Base-by-base conservation (phyloP, 2,329 filamentous ascomycete species). In the Fusarium transvaalense region DNA sequence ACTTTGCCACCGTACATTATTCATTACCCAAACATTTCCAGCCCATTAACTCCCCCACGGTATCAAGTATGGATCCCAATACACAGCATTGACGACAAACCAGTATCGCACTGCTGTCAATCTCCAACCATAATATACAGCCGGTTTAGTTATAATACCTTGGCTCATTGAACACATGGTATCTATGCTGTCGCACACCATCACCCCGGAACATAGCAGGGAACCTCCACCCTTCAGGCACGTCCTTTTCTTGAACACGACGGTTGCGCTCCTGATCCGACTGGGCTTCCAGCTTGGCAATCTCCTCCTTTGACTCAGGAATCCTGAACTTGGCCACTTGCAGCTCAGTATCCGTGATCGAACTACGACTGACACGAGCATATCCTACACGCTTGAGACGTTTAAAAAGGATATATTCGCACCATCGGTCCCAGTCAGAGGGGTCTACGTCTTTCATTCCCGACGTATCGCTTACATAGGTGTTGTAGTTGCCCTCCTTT, bases 371-470 rank as follows among this genome's bases (percentile, higher is more conserved):
- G 53, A 99, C 91, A 55, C 96, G 85, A 6, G 96, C 96, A 78
- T 99, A 99, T 2, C 93, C 95, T 0, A 92, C 91, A 65, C 95
- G 87, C 80, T 90, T 91, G 66, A 99, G 81, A 14, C 90, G 90
- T 84, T 97, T 97, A 85, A 93, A 99, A 27, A 99, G 83, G 70
- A 99, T 97, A 80, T 99, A 99, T 83, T 99, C 95, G 83, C 96
- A 99, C 96, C 96, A 99, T 56, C 96, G 86, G 79, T 99, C 96
- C 94, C 94, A 97, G 78, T 99, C 96, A 5, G 85, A 90, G 0
- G 90, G 88, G 76, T 99, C 96, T 50, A 99, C 96, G 76, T 99
- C 96, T 75, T 92, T 90, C 96, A 99, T 99, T 12, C 94, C 93
- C 61, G 92, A 97, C 60, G 83, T 83, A 54, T 93, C 86, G 58